Percentiles rank a stretch among this genome's conserved stretches.
phyloP scores from a whole-genome alignment of 352 stramenopile species.

The Globisporangium orthogonon region DNA sequence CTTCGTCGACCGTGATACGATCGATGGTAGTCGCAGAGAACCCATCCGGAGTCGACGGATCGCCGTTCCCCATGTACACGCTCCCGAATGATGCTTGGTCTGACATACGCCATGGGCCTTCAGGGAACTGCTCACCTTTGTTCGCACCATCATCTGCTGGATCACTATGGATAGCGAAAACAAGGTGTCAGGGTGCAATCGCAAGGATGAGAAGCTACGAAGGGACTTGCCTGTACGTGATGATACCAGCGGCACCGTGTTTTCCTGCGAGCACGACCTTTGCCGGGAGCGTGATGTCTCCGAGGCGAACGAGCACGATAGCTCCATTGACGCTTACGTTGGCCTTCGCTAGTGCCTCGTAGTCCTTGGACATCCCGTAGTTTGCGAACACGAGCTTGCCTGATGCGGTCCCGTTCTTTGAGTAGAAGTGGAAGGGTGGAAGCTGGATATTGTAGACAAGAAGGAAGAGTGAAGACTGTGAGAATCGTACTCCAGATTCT shows the following conservation, averaged over 20 bases:
- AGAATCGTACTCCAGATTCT: neutral
- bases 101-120: constrained; percentile 60
- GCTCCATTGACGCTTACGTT: constrained; percentile 43
- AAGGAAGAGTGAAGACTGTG: neutral
- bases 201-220: neutral
- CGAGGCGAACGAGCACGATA: constrained; percentile 59
- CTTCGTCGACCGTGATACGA: constrained; percentile 64
- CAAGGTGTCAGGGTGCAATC: neutral
- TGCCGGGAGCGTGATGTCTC: constrained; percentile 54
- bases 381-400: constrained; percentile 71
- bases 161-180: constrained; percentile 28
- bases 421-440: constrained; percentile 78
- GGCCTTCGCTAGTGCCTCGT: constrained; percentile 39
- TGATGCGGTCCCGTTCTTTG: constrained; percentile 55
- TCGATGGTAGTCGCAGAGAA: constrained; percentile 51
- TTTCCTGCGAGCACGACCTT: constrained; percentile 65
- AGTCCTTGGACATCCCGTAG: constrained; percentile 63
- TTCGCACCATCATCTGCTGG: constrained; percentile 48
- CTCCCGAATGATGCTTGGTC: constrained; percentile 54
- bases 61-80: constrained; percentile 83
- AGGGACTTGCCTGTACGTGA: constrained; percentile 69
- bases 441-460: constrained; percentile 13
- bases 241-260: constrained; percentile 47
- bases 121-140: constrained; percentile 46
- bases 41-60: constrained; percentile 69